Conservation (phyloP, 768 basidiomycete species). For the Hydnomerulius pinastri region DNA sequence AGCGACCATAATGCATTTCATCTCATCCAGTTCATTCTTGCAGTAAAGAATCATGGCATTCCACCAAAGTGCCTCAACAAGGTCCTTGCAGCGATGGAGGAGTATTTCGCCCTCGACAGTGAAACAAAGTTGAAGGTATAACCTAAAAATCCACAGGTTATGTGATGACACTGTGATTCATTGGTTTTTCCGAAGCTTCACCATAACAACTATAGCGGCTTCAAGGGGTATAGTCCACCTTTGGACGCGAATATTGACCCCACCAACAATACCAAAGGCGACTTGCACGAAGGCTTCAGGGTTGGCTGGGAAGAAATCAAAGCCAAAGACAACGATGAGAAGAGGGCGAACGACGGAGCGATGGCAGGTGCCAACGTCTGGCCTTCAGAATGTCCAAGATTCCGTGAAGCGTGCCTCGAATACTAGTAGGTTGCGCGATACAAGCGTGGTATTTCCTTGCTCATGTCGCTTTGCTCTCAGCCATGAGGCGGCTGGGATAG, state of each 20-base stretch:
- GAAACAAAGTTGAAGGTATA: conserved; percentile 67
- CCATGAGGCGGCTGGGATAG: conserved; percentile 52
- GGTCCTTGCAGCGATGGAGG: conserved; percentile 49
- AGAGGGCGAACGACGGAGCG: conserved; percentile 45
- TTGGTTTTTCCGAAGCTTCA: conserved; percentile 56
- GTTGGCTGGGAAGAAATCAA: conserved; percentile 69
- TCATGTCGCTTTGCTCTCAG: conserved; percentile 38
- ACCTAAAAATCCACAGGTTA: not conserved
- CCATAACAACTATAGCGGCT: conserved; percentile 64
- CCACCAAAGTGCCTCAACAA: conserved; percentile 47
- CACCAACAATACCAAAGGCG: conserved; percentile 62
- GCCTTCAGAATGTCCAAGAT: conserved; percentile 64
- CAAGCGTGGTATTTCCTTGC: conserved; percentile 6
- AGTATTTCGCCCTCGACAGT: conserved; percentile 67
- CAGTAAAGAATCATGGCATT: conserved; percentile 80
- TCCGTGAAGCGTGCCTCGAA: conserved; percentile 55
- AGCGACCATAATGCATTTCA: not conserved
- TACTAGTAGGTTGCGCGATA: conserved; percentile 60
- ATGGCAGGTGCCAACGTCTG: conserved; percentile 80
- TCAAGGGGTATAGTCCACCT: conserved; percentile 75
- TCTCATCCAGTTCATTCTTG: not conserved
- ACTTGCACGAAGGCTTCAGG: conserved; percentile 90
- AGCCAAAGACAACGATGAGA: conserved; percentile 23
- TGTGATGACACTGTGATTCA: not conserved
- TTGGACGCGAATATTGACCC: conserved; percentile 77